Percentiles rank a stretch among this genome's conserved stretches.
phyloP scores from a whole-genome alignment of 345 rosid genomes.

The Eucalyptus cloeziana region DNA sequence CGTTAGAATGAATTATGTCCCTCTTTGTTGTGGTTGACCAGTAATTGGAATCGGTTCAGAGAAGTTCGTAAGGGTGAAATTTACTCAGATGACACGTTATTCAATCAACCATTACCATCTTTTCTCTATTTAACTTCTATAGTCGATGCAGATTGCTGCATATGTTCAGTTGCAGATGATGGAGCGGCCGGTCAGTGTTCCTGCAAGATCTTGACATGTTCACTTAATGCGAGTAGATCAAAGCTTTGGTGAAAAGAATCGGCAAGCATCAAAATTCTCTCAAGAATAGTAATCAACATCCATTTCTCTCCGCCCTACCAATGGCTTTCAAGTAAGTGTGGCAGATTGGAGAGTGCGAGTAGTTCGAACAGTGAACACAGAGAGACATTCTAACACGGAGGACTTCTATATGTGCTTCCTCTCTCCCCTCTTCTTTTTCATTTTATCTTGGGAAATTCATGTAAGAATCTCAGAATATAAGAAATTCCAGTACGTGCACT shows the following conservation, averaged over 20 bases:
- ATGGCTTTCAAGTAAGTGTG: background rate
- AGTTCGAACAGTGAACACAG: no score
- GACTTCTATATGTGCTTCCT: background rate
- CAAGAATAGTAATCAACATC: background rate
- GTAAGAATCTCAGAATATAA: background rate
- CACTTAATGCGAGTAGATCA: background rate
- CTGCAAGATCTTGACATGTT: slow-evolving; percentile 1
- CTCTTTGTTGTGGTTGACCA: background rate
- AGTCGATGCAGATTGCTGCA: slow-evolving; percentile 66
- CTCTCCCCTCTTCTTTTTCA: background rate
- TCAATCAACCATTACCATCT: background rate
- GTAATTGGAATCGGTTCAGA: background rate
- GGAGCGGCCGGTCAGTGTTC: slow-evolving; percentile 56
- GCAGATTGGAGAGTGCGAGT: background rate
- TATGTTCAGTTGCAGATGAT: slow-evolving; percentile 77
- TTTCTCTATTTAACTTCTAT: background rate
- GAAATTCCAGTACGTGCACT: background rate
- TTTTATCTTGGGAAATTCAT: background rate
- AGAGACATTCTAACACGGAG: background rate
- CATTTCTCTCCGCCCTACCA: background rate
- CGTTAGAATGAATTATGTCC: background rate
- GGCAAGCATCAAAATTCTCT: background rate
- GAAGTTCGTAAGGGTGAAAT: background rate
- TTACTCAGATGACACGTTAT: background rate
- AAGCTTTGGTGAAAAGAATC: background rate